Percentiles rank a stretch among this genome's conserved stretches.
These are phyloP conservation scores for Tolypocladium pustulatum DNA, from an alignment of 2,329 filamentous ascomycete species.

Conservation along the genomic window DNA sequence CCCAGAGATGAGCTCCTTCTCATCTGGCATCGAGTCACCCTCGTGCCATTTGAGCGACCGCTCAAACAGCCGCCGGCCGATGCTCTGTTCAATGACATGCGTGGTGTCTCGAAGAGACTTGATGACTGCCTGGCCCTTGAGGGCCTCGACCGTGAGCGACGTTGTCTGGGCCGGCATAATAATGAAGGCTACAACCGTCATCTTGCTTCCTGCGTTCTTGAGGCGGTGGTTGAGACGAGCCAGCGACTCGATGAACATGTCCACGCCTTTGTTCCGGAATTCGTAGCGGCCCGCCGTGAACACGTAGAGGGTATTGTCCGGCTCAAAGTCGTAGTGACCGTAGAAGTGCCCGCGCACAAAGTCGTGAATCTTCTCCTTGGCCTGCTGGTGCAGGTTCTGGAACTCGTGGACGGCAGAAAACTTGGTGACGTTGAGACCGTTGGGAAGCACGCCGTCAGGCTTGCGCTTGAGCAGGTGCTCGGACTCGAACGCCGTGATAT, in stretches of 20 bases:
- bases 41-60: slow-evolving; percentile 92
- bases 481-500: slow-evolving; percentile 96
- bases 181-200: slow-evolving; percentile 92
- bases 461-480: slow-evolving; percentile 97
- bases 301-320: slow-evolving; percentile 93
- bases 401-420: slow-evolving; percentile 98
- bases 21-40: slow-evolving; percentile 83
- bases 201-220: slow-evolving; percentile 76
- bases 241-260: slow-evolving; percentile 98
- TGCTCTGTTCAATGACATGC: slow-evolving; percentile 82
- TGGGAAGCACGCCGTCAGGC: slow-evolving; percentile 90
- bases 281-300: slow-evolving; percentile 97
- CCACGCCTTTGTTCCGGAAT: slow-evolving; percentile 95
- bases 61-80: slow-evolving; percentile 90
- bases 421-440: slow-evolving; percentile 92
- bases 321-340: slow-evolving; percentile 93
- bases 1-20: slow-evolving; percentile 88
- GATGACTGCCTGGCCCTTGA: slow-evolving; percentile 95
- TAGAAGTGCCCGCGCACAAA: slow-evolving; percentile 98
- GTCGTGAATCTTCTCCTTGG: slow-evolving; percentile 96
- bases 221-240: slow-evolving; percentile 90
- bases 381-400: slow-evolving; percentile 92
- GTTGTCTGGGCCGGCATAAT: slow-evolving; percentile 98
- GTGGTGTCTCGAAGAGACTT: slow-evolving; percentile 92
- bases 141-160: slow-evolving; percentile 85